These are phyloP conservation scores for Lanmaoa pseudosensibilis DNA, from an alignment of 768 basidiomycete species.

Conservation along the genomic window DNA sequence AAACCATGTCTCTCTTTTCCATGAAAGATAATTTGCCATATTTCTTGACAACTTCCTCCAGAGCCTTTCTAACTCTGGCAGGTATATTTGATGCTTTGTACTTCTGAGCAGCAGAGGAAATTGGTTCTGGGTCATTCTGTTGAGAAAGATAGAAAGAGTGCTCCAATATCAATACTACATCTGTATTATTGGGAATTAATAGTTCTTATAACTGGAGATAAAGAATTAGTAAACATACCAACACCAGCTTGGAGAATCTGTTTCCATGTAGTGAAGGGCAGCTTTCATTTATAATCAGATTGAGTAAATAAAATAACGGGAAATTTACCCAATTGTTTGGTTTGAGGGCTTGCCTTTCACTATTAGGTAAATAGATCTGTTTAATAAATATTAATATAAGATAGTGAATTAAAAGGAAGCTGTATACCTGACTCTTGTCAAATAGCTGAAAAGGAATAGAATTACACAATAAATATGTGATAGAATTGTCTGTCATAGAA, in stretches of 20 bases:
- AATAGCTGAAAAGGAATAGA: background rate
- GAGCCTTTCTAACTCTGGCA: background rate
- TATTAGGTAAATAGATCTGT: accelerated
- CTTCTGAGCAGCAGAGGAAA: background rate
- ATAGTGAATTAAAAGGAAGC: background rate
- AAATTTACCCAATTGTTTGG: background rate
- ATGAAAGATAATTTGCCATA: background rate
- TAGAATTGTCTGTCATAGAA: background rate
- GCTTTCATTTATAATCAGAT: background rate
- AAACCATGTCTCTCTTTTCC: background rate
- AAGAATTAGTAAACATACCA: background rate
- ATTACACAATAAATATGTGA: background rate
- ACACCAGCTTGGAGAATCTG: background rate
- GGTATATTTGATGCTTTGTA: background rate
- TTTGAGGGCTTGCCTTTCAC: too few relatives aligned
- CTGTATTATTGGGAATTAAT: background rate
- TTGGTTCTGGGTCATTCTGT: background rate
- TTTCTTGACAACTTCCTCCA: background rate
- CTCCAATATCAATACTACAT: background rate
- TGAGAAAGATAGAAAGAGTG: background rate
- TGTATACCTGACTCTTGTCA: background rate
- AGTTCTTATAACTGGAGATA: background rate
- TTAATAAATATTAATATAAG: background rate
- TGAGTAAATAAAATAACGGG: too few relatives aligned
- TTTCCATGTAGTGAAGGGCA: background rate